phyloP scores from a whole-genome alignment of 1,139 yeast genomes.

The Magnusiomyces tetraspermus region DNA sequence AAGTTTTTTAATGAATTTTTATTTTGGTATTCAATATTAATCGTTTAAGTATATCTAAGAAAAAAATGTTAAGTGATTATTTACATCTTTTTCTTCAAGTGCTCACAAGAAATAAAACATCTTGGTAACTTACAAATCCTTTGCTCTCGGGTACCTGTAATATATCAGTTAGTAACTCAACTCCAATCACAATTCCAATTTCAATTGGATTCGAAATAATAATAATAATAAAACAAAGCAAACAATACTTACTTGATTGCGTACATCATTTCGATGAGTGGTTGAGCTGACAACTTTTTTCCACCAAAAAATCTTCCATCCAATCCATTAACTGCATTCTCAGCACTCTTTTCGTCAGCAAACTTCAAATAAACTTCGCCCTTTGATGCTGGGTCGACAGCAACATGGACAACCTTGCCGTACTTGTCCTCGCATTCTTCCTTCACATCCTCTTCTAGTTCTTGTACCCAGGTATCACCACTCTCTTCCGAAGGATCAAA shows the following conservation, averaged over 20 bases:
- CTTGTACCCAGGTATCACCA: slow-evolving; percentile 31
- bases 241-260: slow-evolving; percentile 21
- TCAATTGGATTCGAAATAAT: neutral
- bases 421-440: slow-evolving; percentile 34
- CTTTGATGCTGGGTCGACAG: slow-evolving; percentile 27
- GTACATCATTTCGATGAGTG: slow-evolving; percentile 31
- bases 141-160: neutral
- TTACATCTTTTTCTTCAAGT: neutral
- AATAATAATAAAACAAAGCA: neutral
- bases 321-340: slow-evolving; percentile 25
- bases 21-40: too few species aligned
- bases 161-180: neutral
- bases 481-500: slow-evolving; percentile 32
- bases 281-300: slow-evolving; percentile 26
- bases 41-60: too few species aligned
- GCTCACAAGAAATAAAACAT: neutral
- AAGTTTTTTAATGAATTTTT: too few species aligned
- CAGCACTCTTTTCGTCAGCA: slow-evolving; percentile 24
- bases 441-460: slow-evolving; percentile 33
- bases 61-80: neutral
- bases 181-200: too few species aligned
- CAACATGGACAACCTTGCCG: slow-evolving; percentile 31
- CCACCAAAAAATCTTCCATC: slow-evolving; percentile 35
- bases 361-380: slow-evolving; percentile 34
- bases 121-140: slow-evolving; percentile 2